phyloP scores from a whole-genome alignment of 768 basidiomycete genomes.

The Sistotremastrum niveocremeum region DNA sequence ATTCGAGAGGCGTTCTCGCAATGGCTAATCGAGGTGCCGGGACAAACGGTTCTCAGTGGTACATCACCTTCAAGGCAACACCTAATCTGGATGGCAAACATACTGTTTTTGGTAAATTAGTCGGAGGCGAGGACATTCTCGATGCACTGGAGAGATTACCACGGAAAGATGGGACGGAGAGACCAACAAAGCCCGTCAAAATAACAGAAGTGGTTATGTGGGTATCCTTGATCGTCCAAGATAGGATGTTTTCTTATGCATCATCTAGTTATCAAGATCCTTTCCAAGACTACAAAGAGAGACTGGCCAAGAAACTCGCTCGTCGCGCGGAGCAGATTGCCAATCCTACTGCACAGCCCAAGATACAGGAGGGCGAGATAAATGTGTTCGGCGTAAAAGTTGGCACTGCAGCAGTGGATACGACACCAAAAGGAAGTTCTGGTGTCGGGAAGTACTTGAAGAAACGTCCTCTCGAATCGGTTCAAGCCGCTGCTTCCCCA shows the following conservation, averaged over 20 bases:
- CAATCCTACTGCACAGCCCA: constrained; percentile 20
- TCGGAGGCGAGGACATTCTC: constrained; percentile 88
- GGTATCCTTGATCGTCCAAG: constrained; percentile 14
- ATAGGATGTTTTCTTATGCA: constrained; percentile 3
- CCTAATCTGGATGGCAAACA: constrained; percentile 87
- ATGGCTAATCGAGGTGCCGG: constrained; percentile 95
- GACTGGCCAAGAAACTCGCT: constrained; percentile 67
- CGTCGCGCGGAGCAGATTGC: constrained; percentile 20
- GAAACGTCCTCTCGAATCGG: constrained; percentile 29
- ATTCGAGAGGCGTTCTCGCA: constrained; percentile 68
- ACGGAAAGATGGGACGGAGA: constrained; percentile 72
- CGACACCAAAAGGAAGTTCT: constrained; percentile 17
- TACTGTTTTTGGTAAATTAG: constrained; percentile 93
- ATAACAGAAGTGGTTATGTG: constrained; percentile 84
- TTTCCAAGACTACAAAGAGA: constrained; percentile 82
- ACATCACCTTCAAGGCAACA: constrained; percentile 73
- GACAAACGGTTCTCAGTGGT: constrained; percentile 93
- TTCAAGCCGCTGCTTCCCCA: constrained; percentile 11
- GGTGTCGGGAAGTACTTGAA: constrained; percentile 76
- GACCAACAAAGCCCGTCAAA: constrained; percentile 71
- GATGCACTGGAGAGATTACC: constrained; percentile 73
- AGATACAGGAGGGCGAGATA: constrained; percentile 51
- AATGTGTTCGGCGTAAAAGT: constrained; percentile 90
- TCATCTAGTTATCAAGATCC: constrained; percentile 75
- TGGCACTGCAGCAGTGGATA: constrained; percentile 26